Base-by-base conservation (phyloP, 1,139 yeast genomes). In the Arxiozyma bovina region DNA sequence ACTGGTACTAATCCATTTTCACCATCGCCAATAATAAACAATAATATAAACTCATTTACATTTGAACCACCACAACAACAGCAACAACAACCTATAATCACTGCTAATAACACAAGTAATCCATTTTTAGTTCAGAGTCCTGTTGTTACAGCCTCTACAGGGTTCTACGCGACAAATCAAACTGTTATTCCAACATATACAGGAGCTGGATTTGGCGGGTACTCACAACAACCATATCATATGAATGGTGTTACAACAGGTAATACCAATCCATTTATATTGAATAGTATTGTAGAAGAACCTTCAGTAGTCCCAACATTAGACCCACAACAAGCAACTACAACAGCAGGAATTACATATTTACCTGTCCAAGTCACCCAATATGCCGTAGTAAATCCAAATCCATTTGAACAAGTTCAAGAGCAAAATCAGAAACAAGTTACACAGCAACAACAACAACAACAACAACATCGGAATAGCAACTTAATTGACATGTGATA, bases 191-290 rank as follows among this genome's bases (percentile, higher is more conserved):
- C 79, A 42, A 63, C 74, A 1, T 73, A 70, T 59, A 81, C 86
- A 18, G 85, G 85, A 12, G 75, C 75, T 46, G 85, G 85, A 0
- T 80, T 79, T 68, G 83, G 84, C 20, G 82, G 82, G 4, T 77
- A 77, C 62, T 40, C 57, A 20, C 42, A 50, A 38, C 50, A 45
- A n/a, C 48, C 50, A 41, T 23, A 43, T 30, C 45, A 21, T 9
- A 15, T 30, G 12, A 34, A 41, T 12, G 38, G 21, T 5, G 15
- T 11, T 12, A 30, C 48, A 18, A 45, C 53, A 9, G 48, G 45
- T 8, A 45, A 45, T 23, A 67, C 70, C n/a, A 70, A 69, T 50
- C 70, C 72, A 23, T 67, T 64, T 56, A 50, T 54, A 7, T 48
- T 54, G n/a, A 41, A 45, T 41, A 52, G 46, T 18, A 50, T 54